Base-by-base conservation (phyloP, 192 early-diverging fungal genomes). In the Helicostylum pulchrum region DNA sequence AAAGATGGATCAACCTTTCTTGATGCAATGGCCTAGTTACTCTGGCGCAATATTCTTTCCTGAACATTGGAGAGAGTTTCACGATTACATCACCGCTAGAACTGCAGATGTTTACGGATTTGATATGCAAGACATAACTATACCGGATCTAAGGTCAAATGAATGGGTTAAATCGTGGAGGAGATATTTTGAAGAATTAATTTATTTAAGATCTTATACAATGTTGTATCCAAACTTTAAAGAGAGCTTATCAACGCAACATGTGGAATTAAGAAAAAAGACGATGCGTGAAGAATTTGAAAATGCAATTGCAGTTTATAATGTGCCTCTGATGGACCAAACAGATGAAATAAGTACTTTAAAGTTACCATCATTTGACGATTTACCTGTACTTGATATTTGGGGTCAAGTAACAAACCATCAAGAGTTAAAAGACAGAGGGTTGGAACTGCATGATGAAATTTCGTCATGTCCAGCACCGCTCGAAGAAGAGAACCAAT, bases 21-120 rank as follows among this genome's bases (percentile, higher is more conserved):
- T 83, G 7, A 61, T 77, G 26, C 84, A 86, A 59, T 58, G 80
- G 8, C 78, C 79, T 1, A 79, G 79, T 51, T 78, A 65, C 66
- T 77, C 77, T 65, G 84, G 84, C 4, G 81, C 80, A 4, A 65
- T 84, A 12, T 86, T 80, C 48, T 84, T 86, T 54, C 84, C 84
- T 1, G 82, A 84, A 53, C 74, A 80, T 30, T 86, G 84, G 84
- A 68, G 79, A 30, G 82, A 84, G 52, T 86, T 84, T 54, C 84
- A 86, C 50, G 73, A 83, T 50, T 86, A 84, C 61, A 62, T 86
- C 0, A 74, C 76, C 0, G 77, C 75, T 31, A 62, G 84, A 20
- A 52, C 80, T 44, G 39, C 76, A 45, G 84, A 85, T 58, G 62
- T 71, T 50, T 2, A 9, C 1, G 62, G 53, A 34, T 63, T 57